Evolutionary conservation across 768 basidiomycete species (phyloP), one percentile per base, ranked within the genome.

Genomic region (Favolaschia claudopus): DNA sequence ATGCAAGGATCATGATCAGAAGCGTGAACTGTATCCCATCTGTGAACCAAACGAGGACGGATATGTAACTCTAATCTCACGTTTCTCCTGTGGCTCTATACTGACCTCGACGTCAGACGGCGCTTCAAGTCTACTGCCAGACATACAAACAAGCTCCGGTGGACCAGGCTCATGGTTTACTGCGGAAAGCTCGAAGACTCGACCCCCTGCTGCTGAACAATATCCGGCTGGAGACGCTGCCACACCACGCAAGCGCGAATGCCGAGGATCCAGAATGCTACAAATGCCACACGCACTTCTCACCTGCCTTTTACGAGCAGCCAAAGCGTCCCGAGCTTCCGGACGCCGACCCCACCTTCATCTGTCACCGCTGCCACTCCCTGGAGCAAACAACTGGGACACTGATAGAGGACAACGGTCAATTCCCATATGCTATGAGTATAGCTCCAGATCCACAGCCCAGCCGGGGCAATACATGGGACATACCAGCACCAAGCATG

Each of bases 151-250:
- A 89, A 67, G 88, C 89, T 7, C 79, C 81, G 1, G 76, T 88
- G 3, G 78, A 79, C 13, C 88, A 91, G 65, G 87, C 93, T 2
- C 94, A 96, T 70, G 91, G 87, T 2, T 82, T 96, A 7, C 83
- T 97, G 24, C 91, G 96, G 47, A 96, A 96, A 74, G 95, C 95
- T 8, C 85, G 86, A 17, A 86, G 94, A 17, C 79, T 98, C 19
- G 96, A 98, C 69, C 76, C 78, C 28, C 79, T 93, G 42, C 77
- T 95, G 14, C 36, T 55, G 25, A 63, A 49, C 60, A 84, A 84
- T 62, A 69, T 74, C 31, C 82, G 79, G 58, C 70, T 54, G 40
- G 84, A 86, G 31, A 57, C 69, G 25, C 66, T 66, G 36, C 53
- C 53, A 19, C 62, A 60, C 31, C 44, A 60, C 53, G n/a, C 50